Evolutionary conservation across 179 eudicot genomes (phyloP).

Genomic region (Kewa caespitosa): DNA sequence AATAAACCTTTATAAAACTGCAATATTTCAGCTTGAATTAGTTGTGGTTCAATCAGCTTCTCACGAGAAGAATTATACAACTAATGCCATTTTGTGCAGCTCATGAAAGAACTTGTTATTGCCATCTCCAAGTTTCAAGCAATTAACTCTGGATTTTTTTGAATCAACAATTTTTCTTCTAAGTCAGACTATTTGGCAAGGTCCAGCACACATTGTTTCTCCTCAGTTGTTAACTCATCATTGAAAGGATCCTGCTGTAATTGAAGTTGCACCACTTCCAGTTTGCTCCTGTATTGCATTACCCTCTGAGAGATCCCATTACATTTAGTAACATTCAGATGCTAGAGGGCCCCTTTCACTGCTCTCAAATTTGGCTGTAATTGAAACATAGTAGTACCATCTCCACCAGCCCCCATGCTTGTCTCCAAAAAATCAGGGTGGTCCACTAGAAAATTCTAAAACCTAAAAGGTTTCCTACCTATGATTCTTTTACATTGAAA

Average conservation of each 20-base stretch:
- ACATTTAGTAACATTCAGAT: background rate
- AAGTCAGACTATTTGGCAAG: background rate
- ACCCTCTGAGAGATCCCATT: no score
- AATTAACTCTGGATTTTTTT: background rate
- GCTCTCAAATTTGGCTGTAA: background rate
- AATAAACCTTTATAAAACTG: background rate
- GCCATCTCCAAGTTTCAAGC: background rate
- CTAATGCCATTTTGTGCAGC: background rate
- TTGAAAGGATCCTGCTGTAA: no score
- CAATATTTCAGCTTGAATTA: background rate
- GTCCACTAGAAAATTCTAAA: background rate
- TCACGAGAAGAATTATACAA: background rate
- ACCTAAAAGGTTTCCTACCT: background rate
- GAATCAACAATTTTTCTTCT: background rate
- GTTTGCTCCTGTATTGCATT: background rate
- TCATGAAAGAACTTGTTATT: background rate
- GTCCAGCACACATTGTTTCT: no score
- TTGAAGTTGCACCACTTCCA: no score
- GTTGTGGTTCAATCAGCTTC: background rate
- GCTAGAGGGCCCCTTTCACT: background rate
- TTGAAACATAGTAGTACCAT: background rate
- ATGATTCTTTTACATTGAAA: background rate
- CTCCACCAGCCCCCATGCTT: background rate
- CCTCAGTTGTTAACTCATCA: no score
- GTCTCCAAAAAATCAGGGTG: background rate